Conservation (phyloP, 139 green algal species). For the Volvox africanus region DNA sequence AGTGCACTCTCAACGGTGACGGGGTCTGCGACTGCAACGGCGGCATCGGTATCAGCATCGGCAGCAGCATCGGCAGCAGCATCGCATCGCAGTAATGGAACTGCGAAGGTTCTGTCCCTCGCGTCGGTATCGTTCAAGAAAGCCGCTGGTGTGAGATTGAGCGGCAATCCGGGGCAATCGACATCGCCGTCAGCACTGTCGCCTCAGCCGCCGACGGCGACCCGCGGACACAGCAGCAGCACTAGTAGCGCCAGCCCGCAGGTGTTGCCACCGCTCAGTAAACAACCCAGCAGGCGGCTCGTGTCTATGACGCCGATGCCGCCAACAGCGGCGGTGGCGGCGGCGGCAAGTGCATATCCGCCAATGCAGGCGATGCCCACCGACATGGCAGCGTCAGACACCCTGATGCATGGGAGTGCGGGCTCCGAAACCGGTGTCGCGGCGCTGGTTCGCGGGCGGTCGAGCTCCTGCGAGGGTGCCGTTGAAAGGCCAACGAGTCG, state of each 20-base stretch:
- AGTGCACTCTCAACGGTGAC: not conserved
- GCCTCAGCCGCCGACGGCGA: not conserved
- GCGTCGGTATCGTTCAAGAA: not conserved
- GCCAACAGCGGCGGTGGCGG: not conserved
- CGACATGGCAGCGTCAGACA: not conserved
- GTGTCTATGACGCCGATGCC: not conserved
- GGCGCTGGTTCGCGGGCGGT: not conserved
- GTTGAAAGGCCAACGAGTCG: not conserved
- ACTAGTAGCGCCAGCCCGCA: not conserved
- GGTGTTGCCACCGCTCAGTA: not conserved
- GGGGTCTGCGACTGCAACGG: not conserved
- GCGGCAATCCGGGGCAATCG: not conserved
- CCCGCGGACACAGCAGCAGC: not conserved
- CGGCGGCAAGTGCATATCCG: not conserved
- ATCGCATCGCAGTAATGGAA: not conserved
- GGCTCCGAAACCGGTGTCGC: too few species aligned
- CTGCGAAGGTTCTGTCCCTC: not conserved
- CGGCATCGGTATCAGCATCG: not conserved
- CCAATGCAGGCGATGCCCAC: not conserved
- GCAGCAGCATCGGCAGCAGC: not conserved
- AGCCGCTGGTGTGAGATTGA: not conserved
- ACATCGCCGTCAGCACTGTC: not conserved
- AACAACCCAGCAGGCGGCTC: not conserved
- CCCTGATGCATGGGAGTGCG: not conserved
- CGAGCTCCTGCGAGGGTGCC: not conserved